Evolutionary conservation across 2,329 filamentous ascomycete genomes (phyloP), one percentile per base, ranked within the genome.

Genomic region (Penicillium sp.): DNA sequence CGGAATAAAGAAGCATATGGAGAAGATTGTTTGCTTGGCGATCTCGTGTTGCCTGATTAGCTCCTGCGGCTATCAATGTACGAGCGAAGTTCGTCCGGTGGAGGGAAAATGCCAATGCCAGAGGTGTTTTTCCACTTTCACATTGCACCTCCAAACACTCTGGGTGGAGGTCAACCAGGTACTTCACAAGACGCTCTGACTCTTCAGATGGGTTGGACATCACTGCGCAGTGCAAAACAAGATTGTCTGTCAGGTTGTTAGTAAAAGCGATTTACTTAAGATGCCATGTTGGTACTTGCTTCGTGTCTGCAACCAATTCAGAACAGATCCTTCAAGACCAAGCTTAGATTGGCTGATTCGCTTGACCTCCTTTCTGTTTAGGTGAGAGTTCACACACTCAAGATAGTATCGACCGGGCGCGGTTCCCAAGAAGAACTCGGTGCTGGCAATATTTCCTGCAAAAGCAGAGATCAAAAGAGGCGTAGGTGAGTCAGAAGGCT

Each of bases 391-490:
- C 0, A 85, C 80, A 66, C 92, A 94, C 43, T 90, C 83, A 24
- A 80, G 72, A 65, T 94, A 94, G 50, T 83, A 78, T 27, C 85
- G 79, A 60, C 83, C 73, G 0, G 90, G 89, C 1, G 83, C 81
- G 56, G 90, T 88, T 53, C 88, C 86, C 51, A 91, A 72, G 68
- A 93, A 90, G 84, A 89, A 95, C 65, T 94, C 86, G 0, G 90
- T 83, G 16, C 81, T 81, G 38, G 87, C 82, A n/a, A 93, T 68
- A 18, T 78, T 87, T 3, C 85, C 72, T n/a, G 60, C 48, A 4
- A 62, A 45, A 1, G 70, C 69, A 24, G 72, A 65, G 7, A 60
- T 50, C 18, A 77, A 61, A 14, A 77, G 63, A 1, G 73, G 70
- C 8, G 69, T 40, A 10, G 18, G 10, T 2, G 10, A 9, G 16